Evolutionary conservation across 2,329 filamentous ascomycete species (phyloP).

Genomic region (Stemphylium lycopersici): DNA sequence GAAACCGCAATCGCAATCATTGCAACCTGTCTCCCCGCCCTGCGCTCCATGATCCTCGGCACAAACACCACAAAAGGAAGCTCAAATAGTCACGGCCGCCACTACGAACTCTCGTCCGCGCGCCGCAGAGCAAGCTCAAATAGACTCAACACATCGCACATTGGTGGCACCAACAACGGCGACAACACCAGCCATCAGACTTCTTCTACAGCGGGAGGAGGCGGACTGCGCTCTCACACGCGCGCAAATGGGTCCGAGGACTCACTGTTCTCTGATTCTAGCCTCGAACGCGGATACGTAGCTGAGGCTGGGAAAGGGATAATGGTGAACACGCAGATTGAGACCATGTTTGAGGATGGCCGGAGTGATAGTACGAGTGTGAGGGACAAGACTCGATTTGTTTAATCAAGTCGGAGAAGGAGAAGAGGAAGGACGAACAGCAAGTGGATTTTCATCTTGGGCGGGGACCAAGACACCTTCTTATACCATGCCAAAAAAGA

Average conservation of each 20-base stretch:
- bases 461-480: too few species aligned
- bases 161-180: not conserved
- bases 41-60: slow-evolving; percentile 29
- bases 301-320: slow-evolving; percentile 11
- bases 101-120: slow-evolving; percentile 30
- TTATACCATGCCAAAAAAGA: too few species aligned
- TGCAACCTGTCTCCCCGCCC: slow-evolving; percentile 47
- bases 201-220: not conserved
- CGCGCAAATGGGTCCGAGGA: slow-evolving; percentile 22
- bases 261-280: slow-evolving; percentile 16
- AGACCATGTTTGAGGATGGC: slow-evolving; percentile 12
- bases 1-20: slow-evolving; percentile 49
- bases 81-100: slow-evolving; percentile 29
- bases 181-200: not conserved
- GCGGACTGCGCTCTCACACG: slow-evolving; percentile 2
- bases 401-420: not conserved
- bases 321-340: slow-evolving; percentile 21
- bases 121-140: slow-evolving; percentile 19
- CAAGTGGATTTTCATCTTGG: too few species aligned
- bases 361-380: not conserved
- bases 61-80: slow-evolving; percentile 20
- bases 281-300: not conserved
- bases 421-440: too few species aligned
- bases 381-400: slow-evolving; percentile 5
- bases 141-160: not conserved